Evolutionary conservation across 2,329 filamentous ascomycete genomes (phyloP).

Genomic region (Exophiala lecanii-corni): DNA sequence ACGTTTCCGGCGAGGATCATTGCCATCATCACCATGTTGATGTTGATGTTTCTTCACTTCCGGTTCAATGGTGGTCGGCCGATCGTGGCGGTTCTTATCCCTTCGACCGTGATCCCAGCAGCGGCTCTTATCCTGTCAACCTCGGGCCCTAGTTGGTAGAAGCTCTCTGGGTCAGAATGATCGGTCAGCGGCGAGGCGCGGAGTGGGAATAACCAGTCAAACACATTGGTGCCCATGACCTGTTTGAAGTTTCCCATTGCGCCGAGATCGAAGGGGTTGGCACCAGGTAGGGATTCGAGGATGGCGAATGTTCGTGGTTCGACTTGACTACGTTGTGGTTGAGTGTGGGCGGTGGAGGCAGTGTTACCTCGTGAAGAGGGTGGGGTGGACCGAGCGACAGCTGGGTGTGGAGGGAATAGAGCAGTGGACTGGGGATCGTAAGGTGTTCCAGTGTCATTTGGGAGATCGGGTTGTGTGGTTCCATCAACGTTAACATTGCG

Average conservation of each 20-base stretch:
- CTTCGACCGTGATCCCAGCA: no score
- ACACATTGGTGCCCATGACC: slow-evolving; percentile 67
- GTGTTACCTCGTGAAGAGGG: background rate
- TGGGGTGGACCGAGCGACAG: background rate
- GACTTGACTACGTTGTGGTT: slow-evolving; percentile 25
- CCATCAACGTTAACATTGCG: background rate
- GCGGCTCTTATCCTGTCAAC: no score
- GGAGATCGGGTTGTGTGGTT: slow-evolving; percentile 17
- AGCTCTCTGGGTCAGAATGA: slow-evolving; percentile 61
- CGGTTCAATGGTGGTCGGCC: no score
- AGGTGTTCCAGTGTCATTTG: no score
- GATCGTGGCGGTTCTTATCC: no score
- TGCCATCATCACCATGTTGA: no score
- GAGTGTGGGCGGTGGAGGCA: background rate
- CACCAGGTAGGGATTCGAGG: slow-evolving; percentile 64
- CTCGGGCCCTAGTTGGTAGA: slow-evolving; percentile 63
- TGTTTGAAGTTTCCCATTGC: slow-evolving; percentile 65
- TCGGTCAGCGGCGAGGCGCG: slow-evolving; percentile 67
- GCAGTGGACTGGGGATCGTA: slow-evolving; percentile 14
- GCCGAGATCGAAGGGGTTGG: slow-evolving; percentile 84
- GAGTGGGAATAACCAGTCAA: slow-evolving; percentile 80
- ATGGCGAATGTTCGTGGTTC: slow-evolving; percentile 68
- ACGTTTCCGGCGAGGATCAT: no score
- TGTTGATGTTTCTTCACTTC: no score
- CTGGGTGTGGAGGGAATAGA: background rate